Conservation (phyloP, 805 yeast species). For the Suhomyces sp. region DNA sequence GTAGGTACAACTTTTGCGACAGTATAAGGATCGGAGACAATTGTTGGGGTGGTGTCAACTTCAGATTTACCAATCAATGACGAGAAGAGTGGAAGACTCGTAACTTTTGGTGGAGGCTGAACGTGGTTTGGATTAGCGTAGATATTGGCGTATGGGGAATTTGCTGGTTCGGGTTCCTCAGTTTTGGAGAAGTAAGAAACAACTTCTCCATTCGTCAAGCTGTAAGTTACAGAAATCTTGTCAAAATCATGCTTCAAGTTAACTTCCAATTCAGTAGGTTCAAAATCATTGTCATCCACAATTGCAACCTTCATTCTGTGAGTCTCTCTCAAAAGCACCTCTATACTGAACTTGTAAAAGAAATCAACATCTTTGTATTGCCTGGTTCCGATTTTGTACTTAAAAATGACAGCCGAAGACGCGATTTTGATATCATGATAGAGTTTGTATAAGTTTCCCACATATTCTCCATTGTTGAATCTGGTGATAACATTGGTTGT, state of each 20-base stretch:
- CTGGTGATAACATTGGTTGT: slow-evolving; percentile 46
- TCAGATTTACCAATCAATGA: slow-evolving; percentile 67
- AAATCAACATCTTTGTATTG: slow-evolving; percentile 56
- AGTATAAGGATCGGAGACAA: slow-evolving; percentile 65
- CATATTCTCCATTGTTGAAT: slow-evolving; percentile 39
- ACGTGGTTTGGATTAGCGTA: slow-evolving; percentile 21
- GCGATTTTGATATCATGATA: slow-evolving; percentile 69
- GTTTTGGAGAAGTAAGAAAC: slow-evolving; percentile 32
- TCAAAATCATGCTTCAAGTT: slow-evolving; percentile 58
- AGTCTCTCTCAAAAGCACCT: slow-evolving; percentile 62
- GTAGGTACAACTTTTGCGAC: slow-evolving; percentile 67
- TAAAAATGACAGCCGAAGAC: slow-evolving; percentile 46
- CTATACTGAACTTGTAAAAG: slow-evolving; percentile 62
- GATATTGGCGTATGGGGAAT: slow-evolving; percentile 16
- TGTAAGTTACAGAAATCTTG: slow-evolving; percentile 54
- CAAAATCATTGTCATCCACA: slow-evolving; percentile 15
- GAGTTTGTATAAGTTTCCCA: slow-evolving; percentile 47
- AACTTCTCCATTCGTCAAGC: slow-evolving; percentile 62
- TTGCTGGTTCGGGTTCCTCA: slow-evolving; percentile 28
- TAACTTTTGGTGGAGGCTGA: slow-evolving; percentile 46
- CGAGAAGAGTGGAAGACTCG: slow-evolving; percentile 77
- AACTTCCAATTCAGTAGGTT: slow-evolving; percentile 38
- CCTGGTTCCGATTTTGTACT: slow-evolving; percentile 48
- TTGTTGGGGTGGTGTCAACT: slow-evolving; percentile 71
- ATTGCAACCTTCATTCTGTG: slow-evolving; percentile 39